These are phyloP conservation scores for Haplosporangium sp. DNA, from an alignment of 371 early-diverging fungal species.

Conservation along the genomic window DNA sequence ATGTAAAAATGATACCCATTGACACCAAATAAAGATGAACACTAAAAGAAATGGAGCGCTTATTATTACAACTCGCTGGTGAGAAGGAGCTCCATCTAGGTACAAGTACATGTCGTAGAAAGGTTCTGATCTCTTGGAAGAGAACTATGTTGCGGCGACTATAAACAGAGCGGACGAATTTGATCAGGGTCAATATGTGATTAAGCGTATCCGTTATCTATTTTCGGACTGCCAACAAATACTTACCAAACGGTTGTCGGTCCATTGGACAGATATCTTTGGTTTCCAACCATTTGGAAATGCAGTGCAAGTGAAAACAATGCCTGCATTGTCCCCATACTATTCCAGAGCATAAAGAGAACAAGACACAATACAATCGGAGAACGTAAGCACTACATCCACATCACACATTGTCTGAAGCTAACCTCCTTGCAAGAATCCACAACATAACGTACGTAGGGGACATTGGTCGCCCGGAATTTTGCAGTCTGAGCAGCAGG, in stretches of 20 bases:
- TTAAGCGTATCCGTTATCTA: too few species aligned
- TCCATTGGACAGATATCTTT: slow-evolving; percentile 54
- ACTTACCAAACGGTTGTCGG: slow-evolving; percentile 46
- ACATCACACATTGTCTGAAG: too few species aligned
- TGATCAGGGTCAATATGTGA: too few species aligned
- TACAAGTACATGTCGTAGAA: not conserved
- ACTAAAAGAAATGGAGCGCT: not conserved
- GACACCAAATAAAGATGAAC: not conserved
- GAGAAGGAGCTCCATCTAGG: not conserved
- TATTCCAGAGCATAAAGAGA: slow-evolving; percentile 7
- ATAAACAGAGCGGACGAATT: too few species aligned
- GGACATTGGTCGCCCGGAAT: slow-evolving; percentile 51
- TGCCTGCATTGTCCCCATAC: slow-evolving; percentile 47
- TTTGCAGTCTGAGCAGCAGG: slow-evolving; percentile 46
- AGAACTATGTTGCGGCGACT: too few species aligned
- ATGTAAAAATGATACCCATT: slow-evolving; percentile 15
- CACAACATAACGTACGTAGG: slow-evolving; percentile 18
- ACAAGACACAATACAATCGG: too few species aligned
- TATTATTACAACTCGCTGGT: not conserved
- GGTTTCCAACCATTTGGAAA: slow-evolving; percentile 46
- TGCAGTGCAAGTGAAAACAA: slow-evolving; percentile 50
- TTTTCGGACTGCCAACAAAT: too few species aligned
- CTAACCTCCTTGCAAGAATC: too few species aligned
- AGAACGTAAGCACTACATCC: too few species aligned
- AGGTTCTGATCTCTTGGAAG: not conserved